Conservation (phyloP, 163 green algal genomes). For the Chlamydomonas reinhardtii region DNA sequence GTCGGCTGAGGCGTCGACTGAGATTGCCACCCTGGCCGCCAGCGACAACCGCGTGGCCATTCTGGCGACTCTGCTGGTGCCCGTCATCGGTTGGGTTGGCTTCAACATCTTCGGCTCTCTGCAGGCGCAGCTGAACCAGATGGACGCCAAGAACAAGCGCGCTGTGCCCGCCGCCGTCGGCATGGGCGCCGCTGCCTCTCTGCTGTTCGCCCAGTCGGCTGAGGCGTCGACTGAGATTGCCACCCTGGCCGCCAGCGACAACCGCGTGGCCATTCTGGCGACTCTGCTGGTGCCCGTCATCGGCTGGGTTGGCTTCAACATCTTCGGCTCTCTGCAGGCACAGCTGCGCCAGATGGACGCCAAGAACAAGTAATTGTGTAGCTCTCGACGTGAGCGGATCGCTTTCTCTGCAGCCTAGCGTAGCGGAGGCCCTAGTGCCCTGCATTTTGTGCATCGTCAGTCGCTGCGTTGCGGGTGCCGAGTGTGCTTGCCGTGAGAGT, state of each 20-base stretch:
- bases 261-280: constrained; percentile 62
- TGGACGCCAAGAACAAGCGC: constrained; percentile 62
- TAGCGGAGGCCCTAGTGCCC: too few species aligned
- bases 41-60: constrained; percentile 66
- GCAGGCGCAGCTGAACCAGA: constrained; percentile 75
- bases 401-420: too few species aligned
- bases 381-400: too few species aligned
- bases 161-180: constrained; percentile 53
- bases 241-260: constrained; percentile 67
- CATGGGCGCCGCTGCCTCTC: constrained; percentile 55
- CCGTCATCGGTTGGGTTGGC: constrained; percentile 73
- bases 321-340: constrained; percentile 64
- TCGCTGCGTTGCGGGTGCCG: too few species aligned
- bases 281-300: constrained; percentile 70
- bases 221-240: constrained; percentile 66
- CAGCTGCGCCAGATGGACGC: constrained; percentile 77
- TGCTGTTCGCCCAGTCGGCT: constrained; percentile 51
- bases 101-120: constrained; percentile 82
- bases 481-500: too few species aligned
- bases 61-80: constrained; percentile 68
- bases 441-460: too few species aligned
- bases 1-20: constrained; percentile 59
- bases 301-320: constrained; percentile 85
- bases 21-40: constrained; percentile 67
- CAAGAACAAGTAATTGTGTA: constrained; percentile 44